phyloP scores from a whole-genome alignment of 2,329 filamentous ascomycete species.

The Epichloe uncinata region DNA sequence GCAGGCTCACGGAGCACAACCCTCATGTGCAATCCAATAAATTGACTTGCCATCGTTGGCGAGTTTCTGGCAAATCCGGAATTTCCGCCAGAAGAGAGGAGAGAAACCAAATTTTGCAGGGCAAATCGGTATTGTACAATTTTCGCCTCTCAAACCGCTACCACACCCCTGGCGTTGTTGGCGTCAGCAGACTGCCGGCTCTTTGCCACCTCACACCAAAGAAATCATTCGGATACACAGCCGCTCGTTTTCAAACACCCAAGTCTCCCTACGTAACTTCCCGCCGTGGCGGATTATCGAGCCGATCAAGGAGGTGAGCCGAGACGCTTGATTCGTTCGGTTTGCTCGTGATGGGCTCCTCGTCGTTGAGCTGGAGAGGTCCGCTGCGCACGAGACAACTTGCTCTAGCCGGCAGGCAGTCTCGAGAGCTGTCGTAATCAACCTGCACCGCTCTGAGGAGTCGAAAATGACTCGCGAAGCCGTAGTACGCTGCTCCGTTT shows the following conservation, averaged over 20 bases:
- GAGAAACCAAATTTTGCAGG: not conserved
- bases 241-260: not conserved
- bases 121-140: not conserved
- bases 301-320: not conserved
- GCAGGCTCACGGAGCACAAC: slow-evolving; percentile 57
- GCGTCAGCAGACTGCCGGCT: not conserved
- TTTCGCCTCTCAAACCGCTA: not conserved
- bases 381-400: not conserved
- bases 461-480: not conserved
- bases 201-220: not conserved
- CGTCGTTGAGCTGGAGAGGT: not conserved
- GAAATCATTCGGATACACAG: not conserved
- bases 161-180: not conserved
- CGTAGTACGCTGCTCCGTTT: not conserved
- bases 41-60: slow-evolving; percentile 39
- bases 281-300: not conserved
- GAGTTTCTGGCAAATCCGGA: not conserved
- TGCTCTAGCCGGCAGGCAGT: not conserved
- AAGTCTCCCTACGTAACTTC: not conserved
- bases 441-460: not conserved
- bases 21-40: slow-evolving; percentile 64
- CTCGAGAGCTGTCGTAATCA: not conserved
- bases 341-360: not conserved
- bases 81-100: not conserved
- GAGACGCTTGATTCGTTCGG: not conserved